Conservation (phyloP, 108 stramenopile genomes). For the Hondaea fermentalgiana region DNA sequence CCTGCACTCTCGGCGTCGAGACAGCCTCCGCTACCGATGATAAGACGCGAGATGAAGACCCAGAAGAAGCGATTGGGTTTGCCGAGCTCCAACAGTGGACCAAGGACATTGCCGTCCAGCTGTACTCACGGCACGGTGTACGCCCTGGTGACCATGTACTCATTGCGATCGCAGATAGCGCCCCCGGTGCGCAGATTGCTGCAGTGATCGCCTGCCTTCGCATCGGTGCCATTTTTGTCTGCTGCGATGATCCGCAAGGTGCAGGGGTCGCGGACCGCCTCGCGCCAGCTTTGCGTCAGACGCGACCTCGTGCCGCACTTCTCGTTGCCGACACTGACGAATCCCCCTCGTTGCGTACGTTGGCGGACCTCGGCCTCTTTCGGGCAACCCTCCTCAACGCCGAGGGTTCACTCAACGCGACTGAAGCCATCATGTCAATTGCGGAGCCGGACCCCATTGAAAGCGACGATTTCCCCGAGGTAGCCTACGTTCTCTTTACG, state of each 20-base stretch:
- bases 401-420: background rate
- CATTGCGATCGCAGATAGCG: background rate
- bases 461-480: background rate
- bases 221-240: background rate
- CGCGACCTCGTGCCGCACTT: background rate
- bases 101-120: background rate
- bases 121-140: background rate
- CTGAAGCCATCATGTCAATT: background rate
- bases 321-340: background rate
- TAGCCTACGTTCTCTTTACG: conserved; percentile 5
- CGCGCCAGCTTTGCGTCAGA: background rate
- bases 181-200: background rate
- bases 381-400: background rate
- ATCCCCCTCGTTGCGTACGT: background rate
- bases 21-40: no score
- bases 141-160: background rate
- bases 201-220: background rate
- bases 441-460: background rate
- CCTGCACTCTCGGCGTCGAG: no score
- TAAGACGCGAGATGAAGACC: no score
- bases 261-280: background rate
- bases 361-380: background rate
- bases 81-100: background rate
- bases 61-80: background rate
- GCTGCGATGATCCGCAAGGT: background rate